Evolutionary conservation across 345 rosid species (phyloP), one percentile per base, ranked within the genome.

Genomic region (Litchi chinensis): DNA sequence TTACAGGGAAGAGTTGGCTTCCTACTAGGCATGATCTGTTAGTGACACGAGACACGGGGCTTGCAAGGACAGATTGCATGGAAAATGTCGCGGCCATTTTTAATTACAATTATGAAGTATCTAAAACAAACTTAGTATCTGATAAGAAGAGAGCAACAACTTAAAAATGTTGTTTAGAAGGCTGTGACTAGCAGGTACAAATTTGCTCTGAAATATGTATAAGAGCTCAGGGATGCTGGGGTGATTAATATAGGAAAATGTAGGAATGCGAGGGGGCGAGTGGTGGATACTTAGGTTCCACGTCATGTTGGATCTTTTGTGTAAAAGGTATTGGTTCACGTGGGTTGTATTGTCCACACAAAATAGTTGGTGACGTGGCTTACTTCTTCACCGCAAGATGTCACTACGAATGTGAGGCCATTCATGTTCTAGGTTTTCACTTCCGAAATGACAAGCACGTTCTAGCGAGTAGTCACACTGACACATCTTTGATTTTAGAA

Each of bases 11-110:
- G 46, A 77, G 80, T 48, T 76, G 81, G 76, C 10, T 78, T 63
- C 74, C 79, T 44, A 79, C 77, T 3, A 46, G 52, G 4, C 74
- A 77, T 72, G 39, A 24, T 82, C 79, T 80, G 64, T 13, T 77
- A 7, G 76, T 24, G 37, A 80, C 76, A 22, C 80, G 75, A 21
- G 80, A 28, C 1, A 82, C 70, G 1, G 93, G 90, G 39, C 80
- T 79, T 0, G 84, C 82, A 0, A 90, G 79, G 68, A 87, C 76
- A 1, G 92, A 79, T 24, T 89, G 95, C 85, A 89, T 76, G 41
- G 73, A 67, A 5, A 74, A 62, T 0, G 86, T 70, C 12, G 86
- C 77, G 40, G 91, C 88, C 90, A 91, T 90, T 64, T 64, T 60
- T 60, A 26, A 32, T 4, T 6, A 19, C 6, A 9, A 26, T 1